Conservation (phyloP, 129 eudicot species). For the Heracleum sosnowskyi region DNA sequence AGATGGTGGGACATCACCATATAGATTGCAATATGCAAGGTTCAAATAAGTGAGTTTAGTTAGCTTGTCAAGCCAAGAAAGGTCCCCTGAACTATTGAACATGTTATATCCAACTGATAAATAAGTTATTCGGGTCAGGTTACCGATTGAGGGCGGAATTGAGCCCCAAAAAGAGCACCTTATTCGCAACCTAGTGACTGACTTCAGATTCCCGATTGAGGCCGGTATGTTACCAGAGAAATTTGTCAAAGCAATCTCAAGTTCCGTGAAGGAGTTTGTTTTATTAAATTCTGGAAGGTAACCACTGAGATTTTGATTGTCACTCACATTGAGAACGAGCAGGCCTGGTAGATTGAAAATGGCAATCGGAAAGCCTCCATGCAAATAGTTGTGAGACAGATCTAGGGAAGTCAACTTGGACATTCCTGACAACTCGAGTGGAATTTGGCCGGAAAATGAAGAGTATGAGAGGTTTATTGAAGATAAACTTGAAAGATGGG, state of each 20-base stretch:
- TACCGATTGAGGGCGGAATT: constrained; percentile 24
- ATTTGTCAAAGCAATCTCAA: background rate
- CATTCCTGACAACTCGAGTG: background rate
- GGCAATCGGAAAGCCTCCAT: constrained; percentile 14
- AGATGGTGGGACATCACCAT: no score
- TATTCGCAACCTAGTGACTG: background rate
- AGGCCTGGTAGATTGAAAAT: constrained; percentile 21
- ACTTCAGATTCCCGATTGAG: constrained; percentile 15
- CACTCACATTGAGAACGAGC: background rate
- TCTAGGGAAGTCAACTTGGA: constrained; percentile 10
- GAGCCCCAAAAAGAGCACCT: constrained; percentile 6
- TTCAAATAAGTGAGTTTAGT: background rate
- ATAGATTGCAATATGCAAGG: no score
- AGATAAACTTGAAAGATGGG: background rate
- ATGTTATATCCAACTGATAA: background rate
- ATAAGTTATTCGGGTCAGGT: no score
- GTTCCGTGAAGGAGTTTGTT: constrained; percentile 9
- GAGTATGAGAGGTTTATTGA: constrained; percentile 2
- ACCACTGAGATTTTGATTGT: constrained; percentile 18
- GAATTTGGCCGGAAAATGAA: constrained; percentile 4
- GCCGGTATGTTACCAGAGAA: constrained; percentile 23
- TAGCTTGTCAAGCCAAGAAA: constrained; percentile 19
- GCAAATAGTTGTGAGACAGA: constrained; percentile 8
- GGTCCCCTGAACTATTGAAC: background rate
- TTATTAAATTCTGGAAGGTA: constrained; percentile 18